phyloP scores from a whole-genome alignment of 805 yeast genomes.

The Candida argentea region DNA sequence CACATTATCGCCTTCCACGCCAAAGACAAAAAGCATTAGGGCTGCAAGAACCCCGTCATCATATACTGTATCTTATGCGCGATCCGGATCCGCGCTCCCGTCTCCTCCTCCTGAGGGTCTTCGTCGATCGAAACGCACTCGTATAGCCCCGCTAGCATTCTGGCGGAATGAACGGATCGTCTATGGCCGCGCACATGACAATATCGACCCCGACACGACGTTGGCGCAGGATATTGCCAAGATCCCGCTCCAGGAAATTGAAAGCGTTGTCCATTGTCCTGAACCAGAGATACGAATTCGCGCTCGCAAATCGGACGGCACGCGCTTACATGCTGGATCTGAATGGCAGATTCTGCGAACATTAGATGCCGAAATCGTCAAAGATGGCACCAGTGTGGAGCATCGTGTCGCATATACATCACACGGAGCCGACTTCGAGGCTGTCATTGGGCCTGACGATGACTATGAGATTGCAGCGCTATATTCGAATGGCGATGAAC shows the following conservation, averaged over 20 bases:
- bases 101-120: constrained; percentile 39
- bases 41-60: constrained; percentile 2
- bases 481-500: constrained; percentile 52
- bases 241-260: constrained; percentile 45
- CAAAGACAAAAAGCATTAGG: constrained; percentile 6
- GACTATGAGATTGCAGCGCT: constrained; percentile 41
- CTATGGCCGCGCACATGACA: constrained; percentile 31
- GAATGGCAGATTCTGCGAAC: constrained; percentile 41
- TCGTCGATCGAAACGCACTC: constrained; percentile 57
- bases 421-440: constrained; percentile 33
- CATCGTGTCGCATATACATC: constrained; percentile 60
- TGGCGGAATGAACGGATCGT: constrained; percentile 79
- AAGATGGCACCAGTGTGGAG: constrained; percentile 31
- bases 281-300: constrained; percentile 14
- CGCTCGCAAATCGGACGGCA: not conserved
- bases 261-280: constrained; percentile 45
- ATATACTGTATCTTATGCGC: not conserved
- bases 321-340: constrained; percentile 28
- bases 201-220: constrained; percentile 33
- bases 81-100: constrained; percentile 24
- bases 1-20: constrained; percentile 6
- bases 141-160: constrained; percentile 63
- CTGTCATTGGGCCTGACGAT: constrained; percentile 30
- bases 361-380: constrained; percentile 39
- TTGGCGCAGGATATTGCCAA: constrained; percentile 20